Evolutionary conservation across 345 rosid species (phyloP).

Genomic region (Raphanus sativus): DNA sequence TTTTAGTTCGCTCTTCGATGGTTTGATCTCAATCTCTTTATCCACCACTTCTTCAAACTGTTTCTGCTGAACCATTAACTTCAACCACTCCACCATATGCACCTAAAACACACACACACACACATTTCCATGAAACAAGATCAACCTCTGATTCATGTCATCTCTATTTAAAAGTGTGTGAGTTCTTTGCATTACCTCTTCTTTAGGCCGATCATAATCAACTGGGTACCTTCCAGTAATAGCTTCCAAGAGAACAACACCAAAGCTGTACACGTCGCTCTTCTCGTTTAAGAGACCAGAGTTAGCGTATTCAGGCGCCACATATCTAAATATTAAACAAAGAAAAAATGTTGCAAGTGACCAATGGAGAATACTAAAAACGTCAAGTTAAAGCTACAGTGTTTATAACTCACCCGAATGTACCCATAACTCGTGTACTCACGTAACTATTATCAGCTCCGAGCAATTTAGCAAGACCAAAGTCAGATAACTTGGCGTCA

Average conservation of each 20-base stretch:
- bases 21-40: constrained; percentile 66
- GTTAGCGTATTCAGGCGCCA: constrained; percentile 96
- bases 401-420: constrained; percentile 74
- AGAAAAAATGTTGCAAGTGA: not conserved
- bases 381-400: not conserved
- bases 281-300: constrained; percentile 91
- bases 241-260: constrained; percentile 90
- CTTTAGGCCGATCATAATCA: constrained; percentile 78
- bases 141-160: not conserved
- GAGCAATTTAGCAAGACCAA: constrained; percentile 87
- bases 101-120: constrained; percentile 49
- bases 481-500: constrained; percentile 91
- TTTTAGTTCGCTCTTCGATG: constrained; percentile 82
- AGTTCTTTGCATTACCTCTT: constrained; percentile 57
- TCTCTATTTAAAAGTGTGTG: not conserved
- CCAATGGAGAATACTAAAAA: not conserved
- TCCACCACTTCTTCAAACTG: constrained; percentile 86
- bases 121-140: constrained; percentile 21
- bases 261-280: constrained; percentile 97
- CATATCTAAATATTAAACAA: constrained; percentile 54
- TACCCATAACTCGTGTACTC: constrained; percentile 97
- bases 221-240: constrained; percentile 97
- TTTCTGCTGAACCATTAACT: constrained; percentile 87
- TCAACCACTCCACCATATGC: constrained; percentile 94
- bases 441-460: constrained; percentile 87